phyloP scores from a whole-genome alignment of 306 rosid genomes.

The Castanea crenata region DNA sequence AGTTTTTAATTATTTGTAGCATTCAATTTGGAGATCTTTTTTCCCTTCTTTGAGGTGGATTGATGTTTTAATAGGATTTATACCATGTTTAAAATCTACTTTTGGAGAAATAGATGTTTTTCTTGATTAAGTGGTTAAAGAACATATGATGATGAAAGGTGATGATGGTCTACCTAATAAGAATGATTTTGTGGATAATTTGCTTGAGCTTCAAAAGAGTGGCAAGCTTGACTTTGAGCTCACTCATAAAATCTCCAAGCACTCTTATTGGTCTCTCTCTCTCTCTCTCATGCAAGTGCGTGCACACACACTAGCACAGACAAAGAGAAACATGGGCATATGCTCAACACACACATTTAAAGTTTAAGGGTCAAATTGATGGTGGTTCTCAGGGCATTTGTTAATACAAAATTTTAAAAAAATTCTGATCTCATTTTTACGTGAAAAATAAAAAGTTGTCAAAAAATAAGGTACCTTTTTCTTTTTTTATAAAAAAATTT shows the following conservation, averaged over 20 bases:
- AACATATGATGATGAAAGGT: background rate
- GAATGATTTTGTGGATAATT: slow-evolving; percentile 14
- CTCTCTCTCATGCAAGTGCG: background rate
- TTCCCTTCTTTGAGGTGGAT: slow-evolving; percentile 1
- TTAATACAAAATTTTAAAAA: too few species aligned
- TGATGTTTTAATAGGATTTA: background rate
- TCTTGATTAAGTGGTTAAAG: background rate
- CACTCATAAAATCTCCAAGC: slow-evolving; percentile 8
- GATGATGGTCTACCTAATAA: background rate
- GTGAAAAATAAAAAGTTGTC: too few species aligned
- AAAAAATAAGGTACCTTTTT: too few species aligned
- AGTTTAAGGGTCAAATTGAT: background rate
- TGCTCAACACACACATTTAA: background rate
- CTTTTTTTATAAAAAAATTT: background rate
- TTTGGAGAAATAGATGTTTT: background rate
- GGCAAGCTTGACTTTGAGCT: slow-evolving; percentile 5
- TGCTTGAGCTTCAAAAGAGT: slow-evolving; percentile 4
- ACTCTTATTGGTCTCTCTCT: background rate
- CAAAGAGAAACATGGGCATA: too few species aligned
- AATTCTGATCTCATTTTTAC: too few species aligned
- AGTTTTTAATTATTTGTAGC: too few species aligned
- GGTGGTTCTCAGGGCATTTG: too few species aligned
- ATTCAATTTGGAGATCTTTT: background rate
- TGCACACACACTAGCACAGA: background rate
- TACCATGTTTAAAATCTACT: background rate